Evolutionary conservation across 306 rosid genomes (phyloP), one percentile per base, ranked within the genome.

Genomic region (Ormosia semicastrata): DNA sequence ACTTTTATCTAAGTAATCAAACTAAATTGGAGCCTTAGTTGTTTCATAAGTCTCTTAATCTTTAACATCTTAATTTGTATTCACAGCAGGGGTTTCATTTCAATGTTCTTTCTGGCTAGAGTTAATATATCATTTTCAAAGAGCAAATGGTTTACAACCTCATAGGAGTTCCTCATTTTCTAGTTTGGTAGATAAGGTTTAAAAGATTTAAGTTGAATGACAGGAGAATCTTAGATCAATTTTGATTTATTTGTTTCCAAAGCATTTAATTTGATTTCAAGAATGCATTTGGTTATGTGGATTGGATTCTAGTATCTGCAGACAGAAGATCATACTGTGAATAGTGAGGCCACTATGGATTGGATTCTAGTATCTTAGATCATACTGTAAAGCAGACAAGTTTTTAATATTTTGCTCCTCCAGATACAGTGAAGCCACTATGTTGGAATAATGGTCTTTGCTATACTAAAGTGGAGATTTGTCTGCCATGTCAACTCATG

Each of bases 301-400:
- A 46, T 57, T 37, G 12, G 54, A 70, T n/a, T 68, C 60, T 40
- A 60, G 47, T n/a, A 37, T 82, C 77, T 37, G 73, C 70, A 17
- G 49, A 30, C 53, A 18, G 49, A 75, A 33, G 79, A 71, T 39
- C 66, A 41, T 59, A 29, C 24, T 37, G 57, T 9, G 18, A 7
- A 73, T 40, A 6, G 56, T 24, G 24, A 24, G 24, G 24, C 24
- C 24, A 24, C 24, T 24, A 24, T 7, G 14, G 56, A 46, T 57
- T 37, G 12, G 44, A 70, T n/a, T 68, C 60, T 40, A 60, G 47
- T n/a, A 37, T 82, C 81, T 37, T 67, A 18, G 79, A 71, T 39
- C 66, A 41, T 59, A 29, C 40, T 32, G n/a, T 40, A 43, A 37
- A 73, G 37, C 52, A 40, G 46, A 30, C 6, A 37, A 7, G 41